A percentile compares a stretch with the other conserved stretches of the same genome.
phyloP scores from a whole-genome alignment of 78 protist species.

The Pigoraptor vietnamica region DNA sequence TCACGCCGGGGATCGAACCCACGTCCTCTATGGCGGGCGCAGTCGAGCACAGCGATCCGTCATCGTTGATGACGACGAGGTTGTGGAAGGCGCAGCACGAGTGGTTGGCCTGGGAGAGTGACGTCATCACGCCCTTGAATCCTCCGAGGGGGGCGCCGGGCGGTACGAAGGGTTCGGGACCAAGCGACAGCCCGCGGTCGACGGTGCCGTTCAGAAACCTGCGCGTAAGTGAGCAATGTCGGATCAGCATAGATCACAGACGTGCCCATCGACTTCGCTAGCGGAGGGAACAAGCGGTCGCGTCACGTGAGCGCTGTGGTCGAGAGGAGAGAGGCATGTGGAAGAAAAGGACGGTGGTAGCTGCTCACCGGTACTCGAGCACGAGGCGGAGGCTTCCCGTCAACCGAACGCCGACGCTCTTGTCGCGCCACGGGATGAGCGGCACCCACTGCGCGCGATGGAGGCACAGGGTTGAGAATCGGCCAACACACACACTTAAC shows the following conservation, averaged over 20 bases:
- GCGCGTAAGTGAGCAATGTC: too few species aligned
- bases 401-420: background rate
- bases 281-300: too few species aligned
- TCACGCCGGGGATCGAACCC: too few species aligned
- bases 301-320: background rate
- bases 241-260: too few species aligned
- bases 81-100: background rate
- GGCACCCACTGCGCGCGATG: background rate
- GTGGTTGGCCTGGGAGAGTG: conserved; percentile 11
- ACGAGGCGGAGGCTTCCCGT: background rate
- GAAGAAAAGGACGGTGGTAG: too few species aligned
- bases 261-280: too few species aligned
- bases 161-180: background rate
- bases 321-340: background rate
- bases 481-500: too few species aligned
- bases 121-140: background rate
- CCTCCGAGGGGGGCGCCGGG: background rate
- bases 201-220: background rate
- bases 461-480: background rate
- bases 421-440: background rate
- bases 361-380: background rate
- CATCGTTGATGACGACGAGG: background rate
- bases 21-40: background rate
- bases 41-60: background rate
- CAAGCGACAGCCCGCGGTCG: background rate